Percentiles rank a stretch among this genome's conserved stretches.
Conservation (phyloP, 352 stramenopile genomes). For the Globisporangium okanoganense region DNA sequence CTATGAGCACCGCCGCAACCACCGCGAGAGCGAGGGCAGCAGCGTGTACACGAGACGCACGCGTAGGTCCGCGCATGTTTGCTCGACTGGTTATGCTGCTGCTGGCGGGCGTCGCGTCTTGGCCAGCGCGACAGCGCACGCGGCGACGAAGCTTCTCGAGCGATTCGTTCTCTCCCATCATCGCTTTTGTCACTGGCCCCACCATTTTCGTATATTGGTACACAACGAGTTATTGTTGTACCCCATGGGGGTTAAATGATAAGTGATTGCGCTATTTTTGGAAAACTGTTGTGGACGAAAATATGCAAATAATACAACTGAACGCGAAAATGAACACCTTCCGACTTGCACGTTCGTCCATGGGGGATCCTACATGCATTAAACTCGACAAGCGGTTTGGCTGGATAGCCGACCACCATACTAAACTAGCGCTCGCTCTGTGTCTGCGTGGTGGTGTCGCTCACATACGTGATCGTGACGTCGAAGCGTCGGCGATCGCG, state of each 20-base stretch:
- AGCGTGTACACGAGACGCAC: background rate
- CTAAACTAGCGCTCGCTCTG: background rate
- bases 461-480: slow-evolving; percentile 9
- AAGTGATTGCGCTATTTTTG: too few relatives aligned
- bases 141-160: background rate
- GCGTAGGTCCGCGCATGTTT: background rate
- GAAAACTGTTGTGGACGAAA: too few relatives aligned
- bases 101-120: background rate
- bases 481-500: slow-evolving; percentile 14
- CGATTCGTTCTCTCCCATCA: background rate
- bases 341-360: too few relatives aligned
- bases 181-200: background rate
- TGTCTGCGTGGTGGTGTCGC: slow-evolving; percentile 1
- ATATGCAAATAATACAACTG: too few relatives aligned
- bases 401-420: background rate
- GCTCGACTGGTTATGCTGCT: background rate
- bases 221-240: too few relatives aligned
- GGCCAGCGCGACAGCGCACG: background rate
- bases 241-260: too few relatives aligned
- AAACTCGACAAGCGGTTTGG: too few relatives aligned
- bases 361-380: too few relatives aligned
- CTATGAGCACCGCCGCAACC: background rate
- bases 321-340: too few relatives aligned
- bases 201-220: background rate
- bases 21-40: background rate